Conservation (phyloP, 306 rosid genomes). For the Clitoria ternatea region DNA sequence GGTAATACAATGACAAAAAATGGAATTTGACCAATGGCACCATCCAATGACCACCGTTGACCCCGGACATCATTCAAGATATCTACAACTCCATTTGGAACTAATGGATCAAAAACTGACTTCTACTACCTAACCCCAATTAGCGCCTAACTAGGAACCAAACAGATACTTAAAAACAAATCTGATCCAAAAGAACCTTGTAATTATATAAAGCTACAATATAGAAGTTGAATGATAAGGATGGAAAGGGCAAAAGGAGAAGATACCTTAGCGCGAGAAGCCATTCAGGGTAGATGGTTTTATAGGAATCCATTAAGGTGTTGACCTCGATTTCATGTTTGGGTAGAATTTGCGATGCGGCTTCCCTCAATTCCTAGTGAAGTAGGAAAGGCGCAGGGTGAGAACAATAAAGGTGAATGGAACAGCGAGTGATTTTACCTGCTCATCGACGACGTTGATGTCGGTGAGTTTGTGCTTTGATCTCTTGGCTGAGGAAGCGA, state of each 20-base stretch:
- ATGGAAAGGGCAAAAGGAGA: too few species aligned
- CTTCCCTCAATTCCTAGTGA: slow-evolving; percentile 66
- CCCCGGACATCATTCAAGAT: too few species aligned
- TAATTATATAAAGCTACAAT: too few species aligned
- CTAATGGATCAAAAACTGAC: too few species aligned
- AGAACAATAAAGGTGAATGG: neutral
- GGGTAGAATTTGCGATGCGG: slow-evolving; percentile 54
- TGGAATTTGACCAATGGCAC: too few species aligned
- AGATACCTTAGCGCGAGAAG: slow-evolving; percentile 53
- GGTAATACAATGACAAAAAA: too few species aligned
- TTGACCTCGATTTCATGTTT: slow-evolving; percentile 65
- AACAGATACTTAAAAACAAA: too few species aligned
- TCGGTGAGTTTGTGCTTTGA: slow-evolving; percentile 67
- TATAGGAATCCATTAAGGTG: slow-evolving; percentile 49
- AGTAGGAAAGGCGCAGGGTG: neutral
- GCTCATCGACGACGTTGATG: slow-evolving; percentile 69
- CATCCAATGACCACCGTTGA: too few species aligned
- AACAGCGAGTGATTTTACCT: slow-evolving; percentile 38
- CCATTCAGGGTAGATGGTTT: slow-evolving; percentile 56
- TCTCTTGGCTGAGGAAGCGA: slow-evolving; percentile 60
- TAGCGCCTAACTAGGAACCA: too few species aligned
- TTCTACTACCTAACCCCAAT: too few species aligned
- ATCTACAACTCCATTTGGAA: too few species aligned
- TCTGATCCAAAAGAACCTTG: slow-evolving; percentile 35
- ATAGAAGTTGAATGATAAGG: too few species aligned